phyloP scores from a whole-genome alignment of 805 yeast species.

The Monosporozyma aerobia region DNA sequence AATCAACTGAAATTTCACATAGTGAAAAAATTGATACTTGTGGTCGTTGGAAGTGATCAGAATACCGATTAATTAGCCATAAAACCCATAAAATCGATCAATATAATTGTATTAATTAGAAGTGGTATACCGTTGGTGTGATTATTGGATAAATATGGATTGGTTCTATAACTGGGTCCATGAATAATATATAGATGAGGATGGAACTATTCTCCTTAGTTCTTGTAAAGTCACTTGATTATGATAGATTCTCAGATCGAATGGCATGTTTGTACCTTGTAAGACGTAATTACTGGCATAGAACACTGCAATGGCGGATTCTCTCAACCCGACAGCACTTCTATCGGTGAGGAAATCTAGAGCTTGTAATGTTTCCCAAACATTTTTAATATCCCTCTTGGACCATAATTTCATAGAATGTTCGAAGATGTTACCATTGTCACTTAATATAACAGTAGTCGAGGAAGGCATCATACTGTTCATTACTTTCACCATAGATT shows the following conservation, averaged over 20 bases:
- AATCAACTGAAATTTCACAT: neutral
- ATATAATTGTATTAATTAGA: neutral
- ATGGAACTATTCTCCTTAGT: conserved; percentile 30
- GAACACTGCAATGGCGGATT: conserved; percentile 32
- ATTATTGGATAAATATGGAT: neutral
- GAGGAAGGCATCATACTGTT: conserved; percentile 33
- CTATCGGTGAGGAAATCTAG: conserved; percentile 44
- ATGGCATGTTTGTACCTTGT: conserved; percentile 27
- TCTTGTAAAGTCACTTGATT: conserved; percentile 46
- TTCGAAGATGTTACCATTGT: conserved; percentile 20
- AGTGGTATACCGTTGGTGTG: neutral
- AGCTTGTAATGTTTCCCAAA: conserved; percentile 67
- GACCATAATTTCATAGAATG: conserved; percentile 47
- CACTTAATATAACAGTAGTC: conserved; percentile 24
- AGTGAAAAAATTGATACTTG: neutral
- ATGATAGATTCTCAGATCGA: conserved; percentile 42
- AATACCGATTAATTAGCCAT: neutral
- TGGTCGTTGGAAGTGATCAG: conserved; percentile 1
- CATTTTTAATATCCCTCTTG: conserved; percentile 47
- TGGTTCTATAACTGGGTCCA: conserved; percentile 26
- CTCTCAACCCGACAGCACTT: conserved; percentile 35
- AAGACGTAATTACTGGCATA: conserved; percentile 35
- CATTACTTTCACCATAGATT: conserved; percentile 39
- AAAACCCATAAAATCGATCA: neutral
- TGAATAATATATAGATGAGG: conserved; percentile 23